phyloP scores from a whole-genome alignment of 495 filamentous ascomycete species.

The Penicillium arizonense region DNA sequence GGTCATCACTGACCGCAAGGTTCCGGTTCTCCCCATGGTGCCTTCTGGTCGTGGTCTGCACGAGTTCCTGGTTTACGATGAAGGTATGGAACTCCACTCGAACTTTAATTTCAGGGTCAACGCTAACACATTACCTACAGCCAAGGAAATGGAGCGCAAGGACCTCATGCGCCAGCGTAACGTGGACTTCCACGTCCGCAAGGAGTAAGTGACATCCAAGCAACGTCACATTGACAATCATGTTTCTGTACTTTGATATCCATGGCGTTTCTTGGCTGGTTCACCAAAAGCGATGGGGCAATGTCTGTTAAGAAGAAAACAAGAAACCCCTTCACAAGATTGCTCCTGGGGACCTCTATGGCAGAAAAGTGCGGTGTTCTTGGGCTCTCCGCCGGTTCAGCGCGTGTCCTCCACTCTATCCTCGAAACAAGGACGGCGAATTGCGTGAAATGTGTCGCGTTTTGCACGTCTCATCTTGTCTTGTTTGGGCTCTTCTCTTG shows the following conservation, averaged over 20 bases:
- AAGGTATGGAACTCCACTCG: constrained; percentile 48
- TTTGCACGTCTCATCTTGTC: not conserved
- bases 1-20: constrained; percentile 73
- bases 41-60: constrained; percentile 82
- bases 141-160: constrained; percentile 71
- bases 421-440: not conserved
- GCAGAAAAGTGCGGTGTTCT: not conserved
- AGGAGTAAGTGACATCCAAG: constrained; percentile 11
- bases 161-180: constrained; percentile 70
- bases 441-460: not conserved
- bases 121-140: constrained; percentile 43
- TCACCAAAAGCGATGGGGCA: constrained; percentile 37
- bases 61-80: constrained; percentile 91
- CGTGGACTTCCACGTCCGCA: constrained; percentile 29
- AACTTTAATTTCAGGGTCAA: not conserved
- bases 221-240: constrained; percentile 27
- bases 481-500: not conserved
- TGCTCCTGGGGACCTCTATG: constrained; percentile 1
- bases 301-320: constrained; percentile 15
- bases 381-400: not conserved
- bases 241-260: constrained; percentile 42
- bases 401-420: not conserved
- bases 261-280: constrained; percentile 46
- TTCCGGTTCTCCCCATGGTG: constrained; percentile 98
- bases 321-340: constrained; percentile 8